phyloP scores from a whole-genome alignment of 1,139 yeast species.

The Hanseniaspora sp. region DNA sequence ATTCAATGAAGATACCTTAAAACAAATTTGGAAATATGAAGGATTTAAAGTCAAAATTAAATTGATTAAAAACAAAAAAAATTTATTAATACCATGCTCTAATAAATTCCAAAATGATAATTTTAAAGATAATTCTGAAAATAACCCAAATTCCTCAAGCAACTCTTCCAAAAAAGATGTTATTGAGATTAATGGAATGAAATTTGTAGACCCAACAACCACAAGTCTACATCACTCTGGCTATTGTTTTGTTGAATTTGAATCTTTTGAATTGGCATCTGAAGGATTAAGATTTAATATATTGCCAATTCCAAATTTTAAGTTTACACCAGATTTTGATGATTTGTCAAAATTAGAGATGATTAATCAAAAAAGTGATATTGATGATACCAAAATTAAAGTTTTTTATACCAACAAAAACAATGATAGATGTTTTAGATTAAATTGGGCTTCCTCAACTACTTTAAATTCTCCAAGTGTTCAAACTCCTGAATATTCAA shows the following conservation, averaged over 20 bases:
- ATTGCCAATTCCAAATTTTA: slow-evolving; percentile 45
- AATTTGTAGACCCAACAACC: slow-evolving; percentile 28
- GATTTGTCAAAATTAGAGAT: slow-evolving; percentile 22
- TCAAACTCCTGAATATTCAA: slow-evolving; percentile 46
- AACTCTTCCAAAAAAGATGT: slow-evolving; percentile 16
- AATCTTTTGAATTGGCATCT: slow-evolving; percentile 53
- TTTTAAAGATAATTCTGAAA: slow-evolving; percentile 18
- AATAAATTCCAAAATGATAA: slow-evolving; percentile 22
- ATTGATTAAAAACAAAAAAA: slow-evolving; percentile 45
- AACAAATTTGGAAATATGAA: slow-evolving; percentile 52
- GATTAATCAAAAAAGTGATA: not conserved
- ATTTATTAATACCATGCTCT: slow-evolving; percentile 27
- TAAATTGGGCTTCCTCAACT: slow-evolving; percentile 82
- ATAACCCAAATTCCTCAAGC: slow-evolving; percentile 18
- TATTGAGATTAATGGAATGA: slow-evolving; percentile 28
- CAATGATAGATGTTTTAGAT: slow-evolving; percentile 42
- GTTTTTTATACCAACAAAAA: slow-evolving; percentile 24
- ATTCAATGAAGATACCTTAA: slow-evolving; percentile 65
- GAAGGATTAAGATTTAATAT: slow-evolving; percentile 65
- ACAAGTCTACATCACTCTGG: slow-evolving; percentile 46
- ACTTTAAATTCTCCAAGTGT: slow-evolving; percentile 32
- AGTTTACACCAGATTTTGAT: slow-evolving; percentile 22
- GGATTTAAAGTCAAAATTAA: slow-evolving; percentile 46
- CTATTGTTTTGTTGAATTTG: slow-evolving; percentile 80
- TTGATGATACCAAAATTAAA: not conserved